phyloP scores from a whole-genome alignment of 352 stramenopile species.

The Globisporangium takayamanum region DNA sequence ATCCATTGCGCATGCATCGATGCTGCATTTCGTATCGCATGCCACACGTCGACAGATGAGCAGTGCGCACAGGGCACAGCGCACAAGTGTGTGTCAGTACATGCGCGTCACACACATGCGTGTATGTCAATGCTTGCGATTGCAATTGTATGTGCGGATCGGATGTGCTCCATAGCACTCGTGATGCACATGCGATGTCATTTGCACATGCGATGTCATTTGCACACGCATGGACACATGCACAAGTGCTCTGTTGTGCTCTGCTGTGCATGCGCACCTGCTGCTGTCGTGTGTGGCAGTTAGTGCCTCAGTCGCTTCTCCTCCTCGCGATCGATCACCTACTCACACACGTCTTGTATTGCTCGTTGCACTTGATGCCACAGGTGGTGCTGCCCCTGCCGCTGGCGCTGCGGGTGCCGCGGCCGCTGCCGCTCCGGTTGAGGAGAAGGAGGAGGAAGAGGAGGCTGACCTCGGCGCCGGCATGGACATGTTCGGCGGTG shows the following conservation, averaged over 20 bases:
- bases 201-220: too few relatives aligned
- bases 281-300: neutral
- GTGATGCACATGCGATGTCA: too few relatives aligned
- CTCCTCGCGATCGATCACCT: neutral
- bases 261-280: neutral
- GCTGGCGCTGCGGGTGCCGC: conserved; percentile 36
- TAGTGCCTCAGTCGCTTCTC: too few relatives aligned
- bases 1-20: neutral
- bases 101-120: too few relatives aligned
- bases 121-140: too few relatives aligned
- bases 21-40: neutral
- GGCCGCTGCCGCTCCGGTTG: conserved; percentile 33
- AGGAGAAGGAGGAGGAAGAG: conserved; percentile 84
- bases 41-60: neutral
- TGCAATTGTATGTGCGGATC: too few relatives aligned
- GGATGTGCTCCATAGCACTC: too few relatives aligned
- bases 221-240: too few relatives aligned
- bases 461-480: conserved; percentile 77
- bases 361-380: conserved; percentile 7
- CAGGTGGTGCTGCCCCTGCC: conserved; percentile 50
- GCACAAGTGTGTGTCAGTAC: neutral
- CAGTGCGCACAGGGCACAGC: too few relatives aligned
- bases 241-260: too few relatives aligned
- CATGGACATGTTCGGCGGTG: conserved; percentile 87
- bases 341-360: conserved; percentile 7